These are phyloP conservation scores for Hysterium pulicare DNA, from an alignment of 2,329 filamentous ascomycete genomes.

Conservation along the genomic window DNA sequence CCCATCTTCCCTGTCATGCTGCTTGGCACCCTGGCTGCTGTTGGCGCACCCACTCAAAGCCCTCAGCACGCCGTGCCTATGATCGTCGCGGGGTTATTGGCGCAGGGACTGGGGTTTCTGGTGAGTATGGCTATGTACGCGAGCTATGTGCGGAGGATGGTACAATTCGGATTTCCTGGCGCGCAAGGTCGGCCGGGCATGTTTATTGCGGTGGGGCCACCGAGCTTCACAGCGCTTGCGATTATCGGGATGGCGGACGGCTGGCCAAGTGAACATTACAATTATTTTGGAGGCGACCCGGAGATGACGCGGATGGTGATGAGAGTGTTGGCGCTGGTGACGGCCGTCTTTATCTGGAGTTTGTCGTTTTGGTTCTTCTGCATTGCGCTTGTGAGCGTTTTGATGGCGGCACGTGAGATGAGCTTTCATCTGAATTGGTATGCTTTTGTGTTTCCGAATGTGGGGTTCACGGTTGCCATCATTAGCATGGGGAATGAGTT, in stretches of 20 bases:
- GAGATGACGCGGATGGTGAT: constrained; percentile 25
- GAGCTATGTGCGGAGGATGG: constrained; percentile 64
- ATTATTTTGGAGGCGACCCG: constrained; percentile 20
- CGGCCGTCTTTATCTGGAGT: constrained; percentile 60
- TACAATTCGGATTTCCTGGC: constrained; percentile 58
- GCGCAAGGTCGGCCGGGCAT: constrained; percentile 61
- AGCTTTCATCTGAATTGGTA: constrained; percentile 60
- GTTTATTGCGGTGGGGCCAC: constrained; percentile 69
- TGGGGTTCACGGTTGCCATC: constrained; percentile 38
- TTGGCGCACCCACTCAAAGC: constrained; percentile 58
- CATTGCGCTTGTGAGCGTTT: constrained; percentile 29
- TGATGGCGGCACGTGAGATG: constrained; percentile 14
- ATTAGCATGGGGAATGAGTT: constrained; percentile 31
- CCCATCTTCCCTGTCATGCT: constrained; percentile 71
- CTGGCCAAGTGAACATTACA: constrained; percentile 39
- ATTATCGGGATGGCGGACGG: constrained; percentile 63
- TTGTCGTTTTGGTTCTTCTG: constrained; percentile 54
- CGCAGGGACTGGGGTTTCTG: constrained; percentile 63
- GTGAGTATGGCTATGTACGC: constrained; percentile 66
- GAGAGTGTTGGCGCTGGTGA: constrained; percentile 39
- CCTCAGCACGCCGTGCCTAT: constrained; percentile 55
- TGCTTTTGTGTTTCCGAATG: constrained; percentile 49
- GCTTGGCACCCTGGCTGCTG: constrained; percentile 62
- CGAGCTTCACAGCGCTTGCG: constrained; percentile 66
- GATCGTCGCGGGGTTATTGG: constrained; percentile 60